Conservation (phyloP, 176 grass and related monocot genomes). For the Pontederia crassipes region DNA sequence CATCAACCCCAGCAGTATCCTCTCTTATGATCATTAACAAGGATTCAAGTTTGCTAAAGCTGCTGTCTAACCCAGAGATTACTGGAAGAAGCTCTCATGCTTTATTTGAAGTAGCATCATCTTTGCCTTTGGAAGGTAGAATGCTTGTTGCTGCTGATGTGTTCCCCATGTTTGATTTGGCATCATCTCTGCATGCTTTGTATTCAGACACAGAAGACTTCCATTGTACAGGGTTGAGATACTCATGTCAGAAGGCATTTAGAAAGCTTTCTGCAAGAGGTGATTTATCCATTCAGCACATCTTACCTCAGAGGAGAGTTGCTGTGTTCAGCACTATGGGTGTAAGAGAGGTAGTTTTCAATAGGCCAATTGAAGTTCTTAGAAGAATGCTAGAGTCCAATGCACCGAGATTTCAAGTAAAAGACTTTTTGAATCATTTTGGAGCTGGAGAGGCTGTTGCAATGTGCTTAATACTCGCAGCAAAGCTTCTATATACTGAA, state of each 20-base stretch:
- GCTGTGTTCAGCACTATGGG: constrained; percentile 88
- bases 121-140: constrained; percentile 75
- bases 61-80: constrained; percentile 46
- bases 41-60: constrained; percentile 75
- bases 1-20: constrained; percentile 61
- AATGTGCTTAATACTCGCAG: constrained; percentile 92
- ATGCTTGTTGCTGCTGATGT: constrained; percentile 89
- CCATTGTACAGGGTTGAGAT: constrained; percentile 32
- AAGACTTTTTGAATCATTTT: constrained; percentile 89
- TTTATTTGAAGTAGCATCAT: constrained; percentile 69
- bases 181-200: constrained; percentile 60
- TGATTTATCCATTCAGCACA: constrained; percentile 89
- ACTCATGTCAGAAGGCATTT: constrained; percentile 38
- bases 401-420: constrained; percentile 57
- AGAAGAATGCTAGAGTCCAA: constrained; percentile 81
- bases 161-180: constrained; percentile 49
- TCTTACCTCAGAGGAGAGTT: constrained; percentile 79
- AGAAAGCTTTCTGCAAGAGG: constrained; percentile 78
- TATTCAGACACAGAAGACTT: constrained; percentile 69
- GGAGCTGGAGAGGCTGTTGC: constrained; percentile 87
- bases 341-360: constrained; percentile 83
- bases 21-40: constrained; percentile 81
- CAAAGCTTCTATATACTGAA: constrained; percentile 67
- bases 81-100: constrained; percentile 60
- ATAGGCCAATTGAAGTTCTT: constrained; percentile 89